Evolutionary conservation across 2,329 filamentous ascomycete genomes (phyloP), one percentile per base, ranked within the genome.

Genomic region (Clonostachys solani): DNA sequence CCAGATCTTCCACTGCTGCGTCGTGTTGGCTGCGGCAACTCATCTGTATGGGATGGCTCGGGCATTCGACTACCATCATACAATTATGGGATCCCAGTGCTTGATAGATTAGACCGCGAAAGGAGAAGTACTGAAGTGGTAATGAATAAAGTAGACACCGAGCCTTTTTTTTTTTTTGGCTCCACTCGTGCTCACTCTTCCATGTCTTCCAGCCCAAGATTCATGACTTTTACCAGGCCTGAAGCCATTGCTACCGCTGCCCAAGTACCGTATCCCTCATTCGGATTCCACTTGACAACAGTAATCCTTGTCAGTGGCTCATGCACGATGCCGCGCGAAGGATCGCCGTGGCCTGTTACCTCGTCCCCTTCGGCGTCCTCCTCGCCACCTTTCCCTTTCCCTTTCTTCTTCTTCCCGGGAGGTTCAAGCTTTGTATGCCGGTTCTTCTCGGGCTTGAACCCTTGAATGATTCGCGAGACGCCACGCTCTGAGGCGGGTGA

Each of bases 1-100:
- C 67, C 94, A 99, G 69, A 87, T 99, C 53, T 99, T 99, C 65
- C 94, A 99, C 70, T 73, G 95, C 37, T 78, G 94, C 53, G 92
- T 99, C 29, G 74, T 97, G 15, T 66, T 91, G 50, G 94, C 94
- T 1, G 92, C 90, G 1, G 78, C 80, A 2, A 80, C 86, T 19
- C 94, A 99, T 72, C 72, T 97, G 50, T 84, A 83, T 45, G 92
- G 89, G 43, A 77, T 97, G 68, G 63, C 88, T 33, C 86, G 83
- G 65, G 92, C 92, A 5, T 96, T 96, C 68, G 89, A 96, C 66
- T 86, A 88, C 61, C 84, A 89, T 59, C 91, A 96, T 65, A 79
- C 75, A 47, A 66, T 75, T 36, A 68, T 75, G 62, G 78, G 75
- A 13, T 74, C 72, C 17, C 65, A 68, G 48, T 86, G 83, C 60